Conservation (phyloP, 2,329 filamentous ascomycete genomes). For the Trichoderma citrinoviride region DNA sequence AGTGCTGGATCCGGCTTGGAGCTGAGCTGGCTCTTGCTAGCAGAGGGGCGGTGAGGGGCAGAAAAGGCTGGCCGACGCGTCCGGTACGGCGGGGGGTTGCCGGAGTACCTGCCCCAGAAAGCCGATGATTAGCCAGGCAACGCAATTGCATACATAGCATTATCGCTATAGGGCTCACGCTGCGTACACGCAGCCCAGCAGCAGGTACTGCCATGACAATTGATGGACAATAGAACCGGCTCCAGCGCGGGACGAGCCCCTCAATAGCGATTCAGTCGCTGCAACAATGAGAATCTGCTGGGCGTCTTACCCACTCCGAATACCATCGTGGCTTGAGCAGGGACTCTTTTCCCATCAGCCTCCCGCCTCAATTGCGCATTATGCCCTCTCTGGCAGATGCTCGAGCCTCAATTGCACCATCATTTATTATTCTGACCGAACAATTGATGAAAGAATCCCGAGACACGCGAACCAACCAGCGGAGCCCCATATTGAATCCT, state of each 20-base stretch:
- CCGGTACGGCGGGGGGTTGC: background rate
- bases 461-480: no score
- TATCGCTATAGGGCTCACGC: no score
- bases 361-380: no score
- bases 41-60: conserved; percentile 15
- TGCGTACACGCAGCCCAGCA: background rate
- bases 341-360: no score
- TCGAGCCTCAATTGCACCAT: no score
- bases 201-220: background rate
- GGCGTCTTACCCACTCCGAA: no score
- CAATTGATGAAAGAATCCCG: no score
- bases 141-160: background rate
- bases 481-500: no score
- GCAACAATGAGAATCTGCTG: background rate
- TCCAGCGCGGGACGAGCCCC: conserved; percentile 8
- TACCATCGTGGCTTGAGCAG: no score
- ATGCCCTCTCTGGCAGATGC: no score
- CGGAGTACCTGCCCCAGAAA: background rate
- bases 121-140: background rate
- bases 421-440: no score
- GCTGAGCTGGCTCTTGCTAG: background rate
- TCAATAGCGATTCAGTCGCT: background rate
- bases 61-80: background rate
- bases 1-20: no score
- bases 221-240: background rate